These are phyloP conservation scores for Coemansia furcata DNA, from an alignment of 192 early-diverging fungal species.

Conservation along the genomic window DNA sequence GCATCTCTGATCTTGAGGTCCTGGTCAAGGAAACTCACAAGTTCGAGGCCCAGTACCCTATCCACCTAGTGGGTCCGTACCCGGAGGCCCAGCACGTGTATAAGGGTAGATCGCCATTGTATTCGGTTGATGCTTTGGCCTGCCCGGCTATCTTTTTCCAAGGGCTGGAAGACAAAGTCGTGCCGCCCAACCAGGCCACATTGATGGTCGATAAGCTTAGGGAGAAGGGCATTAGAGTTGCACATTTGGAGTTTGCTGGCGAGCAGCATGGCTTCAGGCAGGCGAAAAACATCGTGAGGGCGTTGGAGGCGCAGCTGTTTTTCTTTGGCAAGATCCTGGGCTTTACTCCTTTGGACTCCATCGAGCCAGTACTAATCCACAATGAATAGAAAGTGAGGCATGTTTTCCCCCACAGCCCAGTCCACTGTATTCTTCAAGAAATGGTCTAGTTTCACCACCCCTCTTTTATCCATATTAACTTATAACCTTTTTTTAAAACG, in stretches of 20 bases:
- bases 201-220: conserved; percentile 69
- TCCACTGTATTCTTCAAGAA: not conserved
- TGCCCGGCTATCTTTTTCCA: conserved; percentile 73
- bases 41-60: conserved; percentile 68
- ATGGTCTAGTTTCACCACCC: not conserved
- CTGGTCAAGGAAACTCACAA: conserved; percentile 78
- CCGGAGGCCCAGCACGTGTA: conserved; percentile 58
- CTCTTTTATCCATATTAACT: not conserved
- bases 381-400: conserved; percentile 11
- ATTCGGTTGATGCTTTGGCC: conserved; percentile 57
- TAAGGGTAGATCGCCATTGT: conserved; percentile 61
- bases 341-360: conserved; percentile 56
- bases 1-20: conserved; percentile 67
- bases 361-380: conserved; percentile 33
- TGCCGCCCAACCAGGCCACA: conserved; percentile 74
- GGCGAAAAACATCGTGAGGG: conserved; percentile 62
- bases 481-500: not conserved
- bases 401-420: not conserved
- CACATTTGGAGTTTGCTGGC: conserved; percentile 62
- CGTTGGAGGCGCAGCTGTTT: conserved; percentile 61
- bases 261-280: conserved; percentile 72
- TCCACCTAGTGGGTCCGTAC: conserved; percentile 61
- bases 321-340: conserved; percentile 71
- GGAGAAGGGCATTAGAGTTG: conserved; percentile 58
- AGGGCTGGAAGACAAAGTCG: conserved; percentile 70